These are phyloP conservation scores for Diophrys appendiculata DNA, from an alignment of 73 alveolate genomes.

Conservation along the genomic window DNA sequence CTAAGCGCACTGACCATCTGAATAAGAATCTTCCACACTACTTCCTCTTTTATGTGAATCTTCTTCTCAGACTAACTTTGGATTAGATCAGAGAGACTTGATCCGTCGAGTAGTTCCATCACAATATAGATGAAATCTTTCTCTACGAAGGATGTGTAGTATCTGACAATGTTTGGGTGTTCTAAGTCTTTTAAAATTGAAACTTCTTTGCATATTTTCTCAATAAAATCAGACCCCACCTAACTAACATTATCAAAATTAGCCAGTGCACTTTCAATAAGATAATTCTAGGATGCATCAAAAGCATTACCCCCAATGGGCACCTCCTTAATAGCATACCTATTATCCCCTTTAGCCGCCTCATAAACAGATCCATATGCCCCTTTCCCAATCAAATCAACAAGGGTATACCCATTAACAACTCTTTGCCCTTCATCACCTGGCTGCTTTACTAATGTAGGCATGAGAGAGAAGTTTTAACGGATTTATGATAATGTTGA, in stretches of 20 bases:
- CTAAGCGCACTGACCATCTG: slow-evolving; percentile 75
- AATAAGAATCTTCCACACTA: slow-evolving; percentile 85
- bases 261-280: neutral
- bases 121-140: slow-evolving; percentile 84
- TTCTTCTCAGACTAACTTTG: slow-evolving; percentile 76
- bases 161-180: slow-evolving; percentile 93
- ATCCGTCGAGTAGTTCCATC: slow-evolving; percentile 95
- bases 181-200: slow-evolving; percentile 81
- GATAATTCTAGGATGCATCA: neutral
- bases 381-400: slow-evolving; percentile 89
- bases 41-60: slow-evolving; percentile 88
- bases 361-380: slow-evolving; percentile 90
- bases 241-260: neutral
- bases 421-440: slow-evolving; percentile 38
- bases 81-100: slow-evolving; percentile 83
- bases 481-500: neutral
- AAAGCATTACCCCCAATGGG: neutral
- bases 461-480: neutral
- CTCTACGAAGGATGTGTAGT: slow-evolving; percentile 88
- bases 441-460: slow-evolving; percentile 21
- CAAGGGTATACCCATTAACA: slow-evolving; percentile 69
- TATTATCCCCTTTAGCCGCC: slow-evolving; percentile 73
- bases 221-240: slow-evolving; percentile 7
- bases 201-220: slow-evolving; percentile 84
- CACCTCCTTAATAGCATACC: slow-evolving; percentile 86